A percentile compares a stretch with the other conserved stretches of the same genome.
Evolutionary conservation across 352 stramenopile species (phyloP).

Genomic region (Globisporangium echinulatum): DNA sequence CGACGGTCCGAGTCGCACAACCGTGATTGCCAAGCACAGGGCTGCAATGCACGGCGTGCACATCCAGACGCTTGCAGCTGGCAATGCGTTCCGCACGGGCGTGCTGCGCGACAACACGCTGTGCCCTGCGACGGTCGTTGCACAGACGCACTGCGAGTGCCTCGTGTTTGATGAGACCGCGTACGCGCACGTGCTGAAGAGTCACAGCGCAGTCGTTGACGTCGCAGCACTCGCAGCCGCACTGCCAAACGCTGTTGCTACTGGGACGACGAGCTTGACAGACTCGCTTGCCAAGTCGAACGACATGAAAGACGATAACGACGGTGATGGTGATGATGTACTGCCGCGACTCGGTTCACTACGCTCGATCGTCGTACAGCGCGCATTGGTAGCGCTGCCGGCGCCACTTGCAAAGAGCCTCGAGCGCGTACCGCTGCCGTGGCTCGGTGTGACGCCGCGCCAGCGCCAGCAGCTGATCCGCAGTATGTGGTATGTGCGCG

Average conservation of each 20-base stretch:
- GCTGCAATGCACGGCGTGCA: conserved; percentile 45
- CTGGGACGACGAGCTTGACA: too few relatives aligned
- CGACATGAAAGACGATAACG: background rate
- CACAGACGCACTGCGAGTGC: conserved; percentile 47
- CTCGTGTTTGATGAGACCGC: conserved; percentile 39
- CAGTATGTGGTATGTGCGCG: conserved; percentile 19
- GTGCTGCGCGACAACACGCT: conserved; percentile 31
- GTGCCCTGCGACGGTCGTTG: conserved; percentile 44
- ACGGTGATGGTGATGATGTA: background rate
- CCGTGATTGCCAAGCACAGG: conserved; percentile 19
- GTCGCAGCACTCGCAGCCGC: conserved; percentile 6
- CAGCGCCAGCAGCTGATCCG: conserved; percentile 39
- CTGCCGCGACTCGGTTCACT: conserved; percentile 1
- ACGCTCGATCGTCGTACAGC: conserved; percentile 7
- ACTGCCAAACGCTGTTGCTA: too few relatives aligned
- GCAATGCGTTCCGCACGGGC: conserved; percentile 51
- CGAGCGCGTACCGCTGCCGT: conserved; percentile 21
- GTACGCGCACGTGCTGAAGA: conserved; percentile 30
- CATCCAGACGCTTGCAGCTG: conserved; percentile 41
- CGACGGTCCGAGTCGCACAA: conserved; percentile 2
- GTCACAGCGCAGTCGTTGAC: conserved; percentile 30
- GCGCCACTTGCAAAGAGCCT: conserved; percentile 21
- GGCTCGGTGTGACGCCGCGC: conserved; percentile 18
- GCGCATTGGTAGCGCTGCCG: conserved; percentile 8
- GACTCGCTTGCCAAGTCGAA: background rate